Percentiles rank a stretch among this genome's conserved stretches.
Conservation (phyloP, 1,284 basidiomycete genomes). For the Ceratobasidium sp. region DNA sequence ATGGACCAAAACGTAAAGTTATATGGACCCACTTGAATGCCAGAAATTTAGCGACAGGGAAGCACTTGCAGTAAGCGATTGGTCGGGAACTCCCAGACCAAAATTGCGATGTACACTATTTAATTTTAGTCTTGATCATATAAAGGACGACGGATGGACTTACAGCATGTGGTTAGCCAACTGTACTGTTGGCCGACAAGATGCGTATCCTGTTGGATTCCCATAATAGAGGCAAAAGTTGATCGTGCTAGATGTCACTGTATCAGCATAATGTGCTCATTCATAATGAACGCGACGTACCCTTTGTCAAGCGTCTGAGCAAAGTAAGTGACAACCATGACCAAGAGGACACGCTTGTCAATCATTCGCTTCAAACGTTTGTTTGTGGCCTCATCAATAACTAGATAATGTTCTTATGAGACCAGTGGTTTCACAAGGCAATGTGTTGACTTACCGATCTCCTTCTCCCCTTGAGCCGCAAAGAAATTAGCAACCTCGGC, state of each 20-base stretch:
- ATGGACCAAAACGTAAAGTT: neutral
- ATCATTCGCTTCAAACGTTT: constrained; percentile 57
- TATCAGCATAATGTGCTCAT: neutral
- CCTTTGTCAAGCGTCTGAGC: constrained; percentile 61
- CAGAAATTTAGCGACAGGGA: constrained; percentile 57
- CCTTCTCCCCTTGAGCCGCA: constrained; percentile 46
- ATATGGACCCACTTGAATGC: constrained; percentile 52
- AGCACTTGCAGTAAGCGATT: constrained; percentile 58
- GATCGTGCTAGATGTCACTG: constrained; percentile 49
- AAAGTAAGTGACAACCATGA: constrained; percentile 64
- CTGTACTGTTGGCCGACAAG: constrained; percentile 59
- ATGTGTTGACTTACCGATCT: constrained; percentile 8
- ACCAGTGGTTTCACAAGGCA: neutral
- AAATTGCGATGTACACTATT: constrained; percentile 55
- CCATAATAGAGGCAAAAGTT: constrained; percentile 66
- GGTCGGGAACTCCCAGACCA: constrained; percentile 59
- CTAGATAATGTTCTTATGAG: constrained; percentile 40
- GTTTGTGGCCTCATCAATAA: constrained; percentile 58
- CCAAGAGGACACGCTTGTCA: constrained; percentile 59
- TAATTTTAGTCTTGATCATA: constrained; percentile 2
- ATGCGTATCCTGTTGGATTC: constrained; percentile 56
- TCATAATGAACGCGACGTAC: neutral
- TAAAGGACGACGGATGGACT: constrained; percentile 36
- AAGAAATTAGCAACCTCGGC: constrained; percentile 59
- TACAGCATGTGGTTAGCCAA: constrained; percentile 60